phyloP scores from a whole-genome alignment of 345 rosid genomes.

The Salix dunnii region DNA sequence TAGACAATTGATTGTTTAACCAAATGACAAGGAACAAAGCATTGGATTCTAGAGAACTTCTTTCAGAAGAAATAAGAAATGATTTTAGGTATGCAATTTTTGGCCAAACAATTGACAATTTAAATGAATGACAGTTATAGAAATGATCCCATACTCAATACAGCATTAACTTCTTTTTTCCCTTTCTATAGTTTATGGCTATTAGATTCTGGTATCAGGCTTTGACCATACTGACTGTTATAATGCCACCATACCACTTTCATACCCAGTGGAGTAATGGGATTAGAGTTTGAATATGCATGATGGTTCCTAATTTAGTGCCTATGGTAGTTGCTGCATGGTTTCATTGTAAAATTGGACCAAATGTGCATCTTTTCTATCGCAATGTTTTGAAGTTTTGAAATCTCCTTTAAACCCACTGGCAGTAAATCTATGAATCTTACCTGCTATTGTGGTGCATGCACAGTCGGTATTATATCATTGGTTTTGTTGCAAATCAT shows the following conservation, averaged over 20 bases:
- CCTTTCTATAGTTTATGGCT: neutral
- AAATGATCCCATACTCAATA: neutral
- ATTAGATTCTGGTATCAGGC: neutral
- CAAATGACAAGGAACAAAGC: neutral
- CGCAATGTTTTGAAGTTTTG: neutral
- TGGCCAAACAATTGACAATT: neutral
- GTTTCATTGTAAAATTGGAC: neutral
- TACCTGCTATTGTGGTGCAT: neutral
- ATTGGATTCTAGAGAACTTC: neutral
- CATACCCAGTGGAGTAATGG: neutral
- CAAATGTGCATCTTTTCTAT: neutral
- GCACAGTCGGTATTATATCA: neutral
- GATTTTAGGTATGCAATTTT: neutral
- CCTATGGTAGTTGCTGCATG: neutral
- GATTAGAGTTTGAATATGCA: neutral
- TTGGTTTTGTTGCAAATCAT: conserved; percentile 5
- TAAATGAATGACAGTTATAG: neutral
- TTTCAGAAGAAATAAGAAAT: neutral
- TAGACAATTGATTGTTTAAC: neutral
- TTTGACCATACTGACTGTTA: neutral
- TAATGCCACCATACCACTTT: neutral
- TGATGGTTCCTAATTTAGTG: neutral
- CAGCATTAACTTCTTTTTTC: neutral
- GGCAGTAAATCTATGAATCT: neutral
- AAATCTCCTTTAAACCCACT: neutral